Evolutionary conservation across 805 yeast genomes (phyloP), one percentile per base, ranked within the genome.

Genomic region (Metschnikowia aberdeeniae): DNA sequence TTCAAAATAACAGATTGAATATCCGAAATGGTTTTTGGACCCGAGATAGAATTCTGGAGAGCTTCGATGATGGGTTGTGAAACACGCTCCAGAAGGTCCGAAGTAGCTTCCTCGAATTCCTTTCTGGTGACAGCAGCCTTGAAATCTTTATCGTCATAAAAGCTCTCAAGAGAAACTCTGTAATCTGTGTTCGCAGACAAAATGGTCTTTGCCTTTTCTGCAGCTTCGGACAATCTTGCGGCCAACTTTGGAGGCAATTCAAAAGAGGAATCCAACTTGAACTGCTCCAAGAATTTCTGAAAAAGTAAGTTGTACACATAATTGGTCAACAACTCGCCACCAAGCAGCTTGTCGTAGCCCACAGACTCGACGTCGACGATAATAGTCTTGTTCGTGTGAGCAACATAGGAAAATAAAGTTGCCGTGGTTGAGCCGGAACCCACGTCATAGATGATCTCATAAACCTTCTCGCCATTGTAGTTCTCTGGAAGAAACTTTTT

Each of bases 401-500:
- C 77, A 13, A 66, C 63, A 50, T 83, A 72, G 0, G 90, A 80
- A 41, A 89, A 78, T n/a, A 93, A 67, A 0, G 98, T 86, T 1
- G 96, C 95, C 44, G 83, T 80, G 0, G 95, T 86, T 0, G 95
- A 83, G 1, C 95, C 95, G 5, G 96, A 92, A 38, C 99, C 99
- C 78, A 86, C 78, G 62, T 93, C 99, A 60, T 84, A 89, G 30
- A 93, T 76, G 40, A 89, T 60, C 59, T 86, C 86, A 57, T 80
- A 75, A 54, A 79, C 80, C 45, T 72, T 76, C 26, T 47, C 53
- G 30, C 54, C 64, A 31, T 60, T 54, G 44, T 58, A 64, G 37
- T 67, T 67, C 3, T 72, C 74, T 17, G 58, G 55, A 3, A 62
- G 62, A 6, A 63, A 59, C 30, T 65, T 63, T 49, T 76, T 76